phyloP scores from a whole-genome alignment of 352 stramenopile genomes.

The Pythium dissotocum region DNA sequence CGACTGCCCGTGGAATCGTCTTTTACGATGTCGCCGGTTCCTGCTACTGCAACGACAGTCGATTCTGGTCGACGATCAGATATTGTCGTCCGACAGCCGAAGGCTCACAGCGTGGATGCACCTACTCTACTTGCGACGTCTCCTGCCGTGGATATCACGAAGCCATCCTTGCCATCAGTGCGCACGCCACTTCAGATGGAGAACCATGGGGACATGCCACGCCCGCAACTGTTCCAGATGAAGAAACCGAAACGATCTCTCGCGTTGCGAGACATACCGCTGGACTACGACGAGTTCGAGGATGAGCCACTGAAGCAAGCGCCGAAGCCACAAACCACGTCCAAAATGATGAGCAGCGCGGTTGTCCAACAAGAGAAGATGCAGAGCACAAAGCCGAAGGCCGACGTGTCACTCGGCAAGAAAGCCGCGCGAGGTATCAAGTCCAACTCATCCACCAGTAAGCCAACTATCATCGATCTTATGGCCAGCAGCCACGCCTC shows the following conservation, averaged over 20 bases:
- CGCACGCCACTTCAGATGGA: neutral
- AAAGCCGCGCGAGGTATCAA: neutral
- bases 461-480: neutral
- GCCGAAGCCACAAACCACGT: neutral
- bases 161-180: neutral
- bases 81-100: no score
- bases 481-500: neutral
- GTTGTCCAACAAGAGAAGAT: neutral
- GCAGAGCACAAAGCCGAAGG: neutral
- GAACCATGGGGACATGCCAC: neutral
- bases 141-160: neutral
- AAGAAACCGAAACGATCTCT: constrained; percentile 24
- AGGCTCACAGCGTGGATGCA: no score
- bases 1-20: no score
- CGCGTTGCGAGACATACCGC: neutral
- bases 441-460: neutral
- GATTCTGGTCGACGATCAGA: no score
- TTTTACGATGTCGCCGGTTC: no score
- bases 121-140: neutral
- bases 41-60: no score
- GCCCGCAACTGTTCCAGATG: neutral
- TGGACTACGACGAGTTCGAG: neutral
- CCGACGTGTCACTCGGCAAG: neutral
- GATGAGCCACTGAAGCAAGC: neutral
- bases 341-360: neutral